A percentile compares a stretch with the other conserved stretches of the same genome.
Evolutionary conservation across 169 alveolate genomes (phyloP).

Genomic region (Babesia bovis): DNA sequence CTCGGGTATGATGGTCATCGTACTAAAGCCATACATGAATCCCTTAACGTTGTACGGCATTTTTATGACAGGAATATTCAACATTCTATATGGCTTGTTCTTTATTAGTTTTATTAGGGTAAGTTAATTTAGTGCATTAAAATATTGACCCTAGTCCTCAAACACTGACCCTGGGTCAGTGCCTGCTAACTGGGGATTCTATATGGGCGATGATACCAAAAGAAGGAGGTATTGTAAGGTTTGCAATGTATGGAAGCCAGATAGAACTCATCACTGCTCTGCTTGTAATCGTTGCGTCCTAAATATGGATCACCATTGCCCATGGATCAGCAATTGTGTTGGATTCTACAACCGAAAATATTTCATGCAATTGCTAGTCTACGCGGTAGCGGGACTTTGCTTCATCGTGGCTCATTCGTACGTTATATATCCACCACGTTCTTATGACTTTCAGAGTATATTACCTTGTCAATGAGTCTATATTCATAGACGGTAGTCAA

Average conservation of each 20-base stretch:
- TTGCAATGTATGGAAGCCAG: conserved; percentile 98
- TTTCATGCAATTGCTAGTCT: conserved; percentile 90
- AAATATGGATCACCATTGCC: conserved; percentile 99
- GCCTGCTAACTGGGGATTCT: conserved; percentile 95
- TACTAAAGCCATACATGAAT: conserved; percentile 43
- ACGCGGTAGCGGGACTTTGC: conserved; percentile 75
- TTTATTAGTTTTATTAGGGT: conserved; percentile 64
- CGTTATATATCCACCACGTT: neutral
- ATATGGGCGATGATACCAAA: conserved; percentile 95
- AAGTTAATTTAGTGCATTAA: neutral
- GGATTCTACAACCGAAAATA: conserved; percentile 95
- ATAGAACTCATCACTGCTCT: conserved; percentile 97
- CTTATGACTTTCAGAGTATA: conserved; percentile 6
- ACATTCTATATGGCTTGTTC: conserved; percentile 50
- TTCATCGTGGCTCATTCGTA: conserved; percentile 66
- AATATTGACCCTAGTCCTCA: conserved; percentile 70
- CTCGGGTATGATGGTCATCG: conserved; percentile 62
- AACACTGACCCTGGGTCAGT: conserved; percentile 95
- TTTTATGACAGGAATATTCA: conserved; percentile 20
- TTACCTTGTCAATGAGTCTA: conserved; percentile 50
- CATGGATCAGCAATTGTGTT: conserved; percentile 97
- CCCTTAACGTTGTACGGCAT: conserved; percentile 45
- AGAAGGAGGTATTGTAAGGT: conserved; percentile 93
- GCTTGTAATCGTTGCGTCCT: conserved; percentile 93
- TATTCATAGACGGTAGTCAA: conserved; percentile 1